phyloP scores from a whole-genome alignment of 2,329 filamentous ascomycete genomes.

The Thermothelomyces thermophilus region DNA sequence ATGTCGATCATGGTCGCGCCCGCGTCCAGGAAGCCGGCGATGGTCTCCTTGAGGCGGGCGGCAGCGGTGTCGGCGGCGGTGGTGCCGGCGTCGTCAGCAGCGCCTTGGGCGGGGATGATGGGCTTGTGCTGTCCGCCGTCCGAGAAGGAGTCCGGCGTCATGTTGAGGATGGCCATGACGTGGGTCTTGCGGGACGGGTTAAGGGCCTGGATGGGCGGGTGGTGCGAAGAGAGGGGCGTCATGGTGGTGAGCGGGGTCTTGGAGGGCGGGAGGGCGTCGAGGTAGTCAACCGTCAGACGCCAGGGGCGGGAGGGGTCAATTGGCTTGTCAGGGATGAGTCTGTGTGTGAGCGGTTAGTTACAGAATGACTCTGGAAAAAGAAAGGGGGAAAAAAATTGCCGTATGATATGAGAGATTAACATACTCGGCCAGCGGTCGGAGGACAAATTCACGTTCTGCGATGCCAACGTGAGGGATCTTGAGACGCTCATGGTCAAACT shows the following conservation, averaged over 20 bases:
- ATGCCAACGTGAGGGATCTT: constrained; percentile 79
- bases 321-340: constrained; percentile 50
- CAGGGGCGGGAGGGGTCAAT: constrained; percentile 49
- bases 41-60: constrained; percentile 47
- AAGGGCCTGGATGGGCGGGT: constrained; percentile 53
- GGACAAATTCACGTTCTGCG: constrained; percentile 85
- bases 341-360: constrained; percentile 26
- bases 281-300: constrained; percentile 54
- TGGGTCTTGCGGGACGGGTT: constrained; percentile 57
- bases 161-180: constrained; percentile 90
- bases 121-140: constrained; percentile 74
- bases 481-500: constrained; percentile 64
- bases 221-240: constrained; percentile 45
- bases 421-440: constrained; percentile 76
- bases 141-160: constrained; percentile 95
- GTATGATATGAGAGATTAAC: no score
- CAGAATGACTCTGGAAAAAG: neutral
- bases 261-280: constrained; percentile 50
- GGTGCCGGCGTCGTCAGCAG: no score
- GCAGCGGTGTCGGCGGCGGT: constrained; percentile 30
- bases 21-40: constrained; percentile 54
- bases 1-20: constrained; percentile 86
- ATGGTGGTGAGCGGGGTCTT: constrained; percentile 50
- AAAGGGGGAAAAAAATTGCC: neutral
- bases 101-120: no score